A percentile compares a stretch with the other conserved stretches of the same genome.
phyloP scores from a whole-genome alignment of 2,329 filamentous ascomycete genomes.

The Parastagonospora nodorum region DNA sequence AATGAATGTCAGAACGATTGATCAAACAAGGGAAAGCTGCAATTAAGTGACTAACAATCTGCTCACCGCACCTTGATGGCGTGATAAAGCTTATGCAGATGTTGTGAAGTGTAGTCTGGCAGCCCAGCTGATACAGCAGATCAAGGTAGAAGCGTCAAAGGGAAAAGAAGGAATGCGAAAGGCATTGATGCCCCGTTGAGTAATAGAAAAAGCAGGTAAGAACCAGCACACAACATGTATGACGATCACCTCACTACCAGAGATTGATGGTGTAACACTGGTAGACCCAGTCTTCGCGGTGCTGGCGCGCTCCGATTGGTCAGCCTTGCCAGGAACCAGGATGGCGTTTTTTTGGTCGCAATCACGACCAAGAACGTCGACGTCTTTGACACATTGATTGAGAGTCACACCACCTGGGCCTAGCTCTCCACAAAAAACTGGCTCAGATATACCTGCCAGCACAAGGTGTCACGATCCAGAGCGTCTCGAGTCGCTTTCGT shows the following conservation, averaged over 20 bases:
- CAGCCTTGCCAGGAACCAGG: constrained; percentile 3
- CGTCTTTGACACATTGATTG: background rate
- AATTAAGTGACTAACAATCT: background rate
- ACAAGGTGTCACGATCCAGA: background rate
- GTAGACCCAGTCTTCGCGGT: constrained; percentile 8
- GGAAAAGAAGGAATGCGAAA: background rate
- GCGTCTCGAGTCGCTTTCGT: background rate
- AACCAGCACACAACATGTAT: background rate
- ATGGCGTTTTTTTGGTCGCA: constrained; percentile 18
- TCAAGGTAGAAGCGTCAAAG: background rate
- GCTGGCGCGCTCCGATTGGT: constrained; percentile 24
- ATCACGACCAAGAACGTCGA: constrained; percentile 3
- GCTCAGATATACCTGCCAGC: too few relatives aligned
- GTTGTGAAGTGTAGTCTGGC: background rate
- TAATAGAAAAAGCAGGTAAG: background rate
- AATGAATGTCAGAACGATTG: constrained; percentile 3
- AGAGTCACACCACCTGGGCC: background rate
- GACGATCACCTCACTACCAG: background rate
- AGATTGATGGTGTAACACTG: constrained; percentile 8
- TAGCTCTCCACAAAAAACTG: too few relatives aligned
- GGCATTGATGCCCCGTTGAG: background rate
- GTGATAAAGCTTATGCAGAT: constrained; percentile 8
- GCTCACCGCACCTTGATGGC: constrained; percentile 22
- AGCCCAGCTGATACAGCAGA: background rate
- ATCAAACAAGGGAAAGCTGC: background rate